Evolutionary conservation across 2,329 filamentous ascomycete species (phyloP).

Genomic region (Fusarium multiceps): DNA sequence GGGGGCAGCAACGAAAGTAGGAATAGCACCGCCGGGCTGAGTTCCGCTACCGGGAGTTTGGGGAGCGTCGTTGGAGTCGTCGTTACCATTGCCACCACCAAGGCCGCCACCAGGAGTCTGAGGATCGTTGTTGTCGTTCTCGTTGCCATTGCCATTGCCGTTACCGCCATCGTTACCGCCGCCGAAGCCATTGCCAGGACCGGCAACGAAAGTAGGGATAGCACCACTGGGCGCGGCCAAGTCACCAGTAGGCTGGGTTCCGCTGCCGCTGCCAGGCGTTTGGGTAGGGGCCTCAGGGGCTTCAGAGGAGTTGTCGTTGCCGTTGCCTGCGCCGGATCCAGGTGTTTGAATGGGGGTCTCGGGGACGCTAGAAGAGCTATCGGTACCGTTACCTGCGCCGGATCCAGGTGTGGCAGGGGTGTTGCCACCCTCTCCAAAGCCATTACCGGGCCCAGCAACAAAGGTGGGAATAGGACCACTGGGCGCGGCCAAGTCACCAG

Average conservation of each 20-base stretch:
- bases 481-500: conserved; percentile 1
- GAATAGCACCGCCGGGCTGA: not conserved
- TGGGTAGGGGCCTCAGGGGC: not conserved
- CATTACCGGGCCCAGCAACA: conserved; percentile 19
- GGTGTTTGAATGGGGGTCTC: not conserved
- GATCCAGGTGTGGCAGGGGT: not conserved
- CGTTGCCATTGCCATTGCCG: not conserved
- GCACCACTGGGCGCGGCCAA: conserved; percentile 1
- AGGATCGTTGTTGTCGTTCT: not conserved
- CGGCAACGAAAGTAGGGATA: conserved; percentile 20
- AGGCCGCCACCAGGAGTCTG: not conserved
- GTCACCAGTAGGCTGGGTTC: not conserved
- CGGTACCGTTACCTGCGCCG: not conserved
- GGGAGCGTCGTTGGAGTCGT: not conserved
- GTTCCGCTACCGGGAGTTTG: not conserved
- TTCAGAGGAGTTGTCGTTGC: not conserved
- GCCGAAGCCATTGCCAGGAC: conserved; percentile 22
- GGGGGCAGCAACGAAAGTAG: conserved; percentile 16
- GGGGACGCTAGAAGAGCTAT: not conserved
- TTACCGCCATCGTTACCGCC: conserved; percentile 1
- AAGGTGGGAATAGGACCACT: conserved; percentile 11
- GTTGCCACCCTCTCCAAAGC: conserved; percentile 15
- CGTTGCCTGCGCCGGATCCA: not conserved
- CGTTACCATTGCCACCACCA: not conserved
- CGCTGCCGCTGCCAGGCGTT: conserved; percentile 8